phyloP scores from a whole-genome alignment of 495 filamentous ascomycete species.

The Xylaria bambusicola region DNA sequence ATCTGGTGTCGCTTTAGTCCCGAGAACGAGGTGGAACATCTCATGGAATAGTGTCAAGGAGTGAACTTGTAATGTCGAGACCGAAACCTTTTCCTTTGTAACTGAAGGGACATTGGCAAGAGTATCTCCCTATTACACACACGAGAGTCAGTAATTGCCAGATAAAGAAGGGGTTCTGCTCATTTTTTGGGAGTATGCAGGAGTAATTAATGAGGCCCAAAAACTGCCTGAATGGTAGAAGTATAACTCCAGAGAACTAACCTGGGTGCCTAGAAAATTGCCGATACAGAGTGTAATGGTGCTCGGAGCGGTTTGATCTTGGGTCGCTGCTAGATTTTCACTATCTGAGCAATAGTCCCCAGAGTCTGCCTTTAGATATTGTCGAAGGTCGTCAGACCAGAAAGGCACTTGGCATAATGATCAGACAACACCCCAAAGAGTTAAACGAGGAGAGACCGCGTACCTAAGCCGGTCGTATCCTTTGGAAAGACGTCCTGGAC shows the following conservation, averaged over 20 bases:
- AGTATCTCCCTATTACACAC: no score
- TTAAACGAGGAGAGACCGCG: neutral
- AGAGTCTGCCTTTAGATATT: neutral
- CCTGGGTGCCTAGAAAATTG: neutral
- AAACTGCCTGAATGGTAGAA: no score
- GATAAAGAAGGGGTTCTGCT: no score
- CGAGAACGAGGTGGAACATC: constrained; percentile 6
- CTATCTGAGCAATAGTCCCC: constrained; percentile 5
- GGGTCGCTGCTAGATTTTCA: neutral
- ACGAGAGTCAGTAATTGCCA: no score
- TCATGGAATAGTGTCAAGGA: constrained; percentile 14
- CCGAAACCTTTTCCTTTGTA: neutral
- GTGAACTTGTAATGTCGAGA: constrained; percentile 10
- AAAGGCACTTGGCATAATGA: neutral
- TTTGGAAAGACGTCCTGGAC: neutral
- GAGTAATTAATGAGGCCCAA: no score
- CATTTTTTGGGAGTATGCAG: no score
- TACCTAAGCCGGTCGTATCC: neutral
- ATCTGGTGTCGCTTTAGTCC: neutral
- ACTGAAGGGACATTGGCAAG: constrained; percentile 5
- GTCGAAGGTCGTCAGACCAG: constrained; percentile 10
- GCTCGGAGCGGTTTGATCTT: constrained; percentile 5
- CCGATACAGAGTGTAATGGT: constrained; percentile 7
- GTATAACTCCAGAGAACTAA: neutral
- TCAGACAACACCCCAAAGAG: neutral